Evolutionary conservation across 495 filamentous ascomycete species (phyloP).

Genomic region (Hypoxylon subgilvum): DNA sequence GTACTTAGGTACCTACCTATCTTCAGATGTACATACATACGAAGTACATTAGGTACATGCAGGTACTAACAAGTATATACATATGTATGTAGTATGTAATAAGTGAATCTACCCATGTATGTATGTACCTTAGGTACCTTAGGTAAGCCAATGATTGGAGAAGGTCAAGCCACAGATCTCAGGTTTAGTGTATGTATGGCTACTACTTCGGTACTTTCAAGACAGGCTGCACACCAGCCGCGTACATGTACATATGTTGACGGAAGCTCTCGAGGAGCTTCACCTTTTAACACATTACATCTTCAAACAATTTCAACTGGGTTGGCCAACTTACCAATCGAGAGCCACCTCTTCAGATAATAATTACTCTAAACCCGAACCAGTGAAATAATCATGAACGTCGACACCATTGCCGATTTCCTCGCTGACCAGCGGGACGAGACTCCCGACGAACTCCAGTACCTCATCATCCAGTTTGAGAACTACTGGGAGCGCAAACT

Average conservation of each 20-base stretch:
- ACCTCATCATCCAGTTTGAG: slow-evolving; percentile 89
- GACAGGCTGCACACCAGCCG: slow-evolving; percentile 46
- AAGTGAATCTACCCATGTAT: not conserved
- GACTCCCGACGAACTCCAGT: slow-evolving; percentile 85
- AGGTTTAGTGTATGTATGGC: no score
- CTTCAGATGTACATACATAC: no score
- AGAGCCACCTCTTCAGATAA: no score
- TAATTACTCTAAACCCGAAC: no score
- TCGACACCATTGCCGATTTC: slow-evolving; percentile 88
- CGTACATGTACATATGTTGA: no score
- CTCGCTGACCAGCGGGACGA: slow-evolving; percentile 84
- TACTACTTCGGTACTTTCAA: slow-evolving; percentile 8
- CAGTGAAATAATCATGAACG: slow-evolving; percentile 66
- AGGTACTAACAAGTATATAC: not conserved
- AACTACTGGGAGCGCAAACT: slow-evolving; percentile 98
- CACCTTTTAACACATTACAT: slow-evolving; percentile 6
- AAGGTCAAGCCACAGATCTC: no score
- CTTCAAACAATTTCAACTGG: no score
- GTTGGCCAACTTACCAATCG: no score
- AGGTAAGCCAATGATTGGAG: no score
- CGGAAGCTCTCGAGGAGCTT: slow-evolving; percentile 31
- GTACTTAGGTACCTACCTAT: no score
- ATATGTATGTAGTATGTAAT: not conserved
- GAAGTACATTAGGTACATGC: not conserved
- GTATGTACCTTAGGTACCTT: not conserved